Base-by-base conservation (phyloP, 495 filamentous ascomycete species). In the Sordaria brevicollis region DNA sequence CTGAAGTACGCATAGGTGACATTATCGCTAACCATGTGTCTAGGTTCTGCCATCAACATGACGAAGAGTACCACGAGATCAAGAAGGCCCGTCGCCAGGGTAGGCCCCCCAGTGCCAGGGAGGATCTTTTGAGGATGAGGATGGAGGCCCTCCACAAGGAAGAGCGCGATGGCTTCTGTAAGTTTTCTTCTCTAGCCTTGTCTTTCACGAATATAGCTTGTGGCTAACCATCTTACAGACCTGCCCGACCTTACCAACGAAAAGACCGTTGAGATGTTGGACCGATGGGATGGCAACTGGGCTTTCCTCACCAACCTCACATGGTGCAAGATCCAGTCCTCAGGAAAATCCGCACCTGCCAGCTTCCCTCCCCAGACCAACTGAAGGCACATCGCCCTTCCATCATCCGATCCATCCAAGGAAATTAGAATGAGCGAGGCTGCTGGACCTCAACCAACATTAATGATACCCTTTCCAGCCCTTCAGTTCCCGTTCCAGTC, bases 41-140 rank as follows among this genome's bases (percentile, higher is more conserved):
- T 54, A 95, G 92, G 34, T 93, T 87, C 76, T 88, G 98, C n/a
- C 81, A 88, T 73, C 91, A 94, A 39, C 79, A 93, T 73, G 88
- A 91, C 69, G 89, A 91, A 38, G 93, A 97, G 72, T 85, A 95
- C 38, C 84, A 86, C 49, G 82, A 86, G 68, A 78, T 95, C 68
- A 90, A 93, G 77, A 88, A 88, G 72, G 86, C 91, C 65, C 89
- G 93, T 13, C 86, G 96, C 29, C 86, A 92, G 41, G 94, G 96
- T 17, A 87, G 95, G 35, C 93, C 96, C 29, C 82, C 93, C 5
- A 91, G 86, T 74, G 86, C 88, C 35, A 86, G 87, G 67, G 93
- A 97, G 75, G 92, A 93, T 77, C 79, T 91, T 5, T 80, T 98
- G 31, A 87, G 85, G 71, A 88, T 93, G 74, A 87, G 88, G 65